These are phyloP conservation scores for Pythium brachiatum DNA, from an alignment of 352 stramenopile species.

Conservation along the genomic window DNA sequence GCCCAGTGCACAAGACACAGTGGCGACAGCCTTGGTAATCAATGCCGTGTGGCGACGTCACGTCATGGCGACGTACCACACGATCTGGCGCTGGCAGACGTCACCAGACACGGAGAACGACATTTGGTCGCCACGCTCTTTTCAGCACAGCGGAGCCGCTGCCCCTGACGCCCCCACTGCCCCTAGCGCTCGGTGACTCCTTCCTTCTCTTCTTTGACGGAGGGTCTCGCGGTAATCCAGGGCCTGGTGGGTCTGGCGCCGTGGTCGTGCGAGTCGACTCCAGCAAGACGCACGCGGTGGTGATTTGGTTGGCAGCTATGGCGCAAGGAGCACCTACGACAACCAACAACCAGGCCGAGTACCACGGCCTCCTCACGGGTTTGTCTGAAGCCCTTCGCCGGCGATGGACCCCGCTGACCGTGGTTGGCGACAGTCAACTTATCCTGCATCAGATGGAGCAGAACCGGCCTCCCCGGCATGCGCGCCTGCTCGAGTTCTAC, in stretches of 20 bases:
- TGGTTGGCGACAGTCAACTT: constrained; percentile 8
- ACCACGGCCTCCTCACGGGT: constrained; percentile 2
- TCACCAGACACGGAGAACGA: too few species aligned
- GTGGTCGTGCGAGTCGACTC: not conserved
- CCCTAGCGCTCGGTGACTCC: not conserved
- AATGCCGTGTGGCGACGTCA: too few species aligned
- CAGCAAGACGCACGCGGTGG: too few species aligned
- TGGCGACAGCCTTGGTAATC: too few species aligned
- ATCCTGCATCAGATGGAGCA: not conserved
- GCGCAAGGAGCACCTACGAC: not conserved
- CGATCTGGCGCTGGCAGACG: too few species aligned
- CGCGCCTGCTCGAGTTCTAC: not conserved
- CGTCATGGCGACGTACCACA: too few species aligned
- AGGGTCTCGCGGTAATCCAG: constrained; percentile 3
- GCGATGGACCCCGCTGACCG: not conserved
- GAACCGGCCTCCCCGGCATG: not conserved
- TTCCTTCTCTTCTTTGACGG: constrained; percentile 4
- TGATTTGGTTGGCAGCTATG: not conserved
- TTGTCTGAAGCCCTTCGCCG: not conserved
- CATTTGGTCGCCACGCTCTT: too few species aligned
- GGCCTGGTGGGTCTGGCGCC: not conserved
- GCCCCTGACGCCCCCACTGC: not conserved
- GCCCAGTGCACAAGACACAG: too few species aligned
- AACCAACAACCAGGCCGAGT: constrained; percentile 12
- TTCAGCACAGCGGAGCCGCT: not conserved